Percentiles rank a stretch among this genome's conserved stretches.
These are phyloP conservation scores for Acrodontium crateriforme DNA, from an alignment of 2,329 filamentous ascomycete species.

Conservation along the genomic window DNA sequence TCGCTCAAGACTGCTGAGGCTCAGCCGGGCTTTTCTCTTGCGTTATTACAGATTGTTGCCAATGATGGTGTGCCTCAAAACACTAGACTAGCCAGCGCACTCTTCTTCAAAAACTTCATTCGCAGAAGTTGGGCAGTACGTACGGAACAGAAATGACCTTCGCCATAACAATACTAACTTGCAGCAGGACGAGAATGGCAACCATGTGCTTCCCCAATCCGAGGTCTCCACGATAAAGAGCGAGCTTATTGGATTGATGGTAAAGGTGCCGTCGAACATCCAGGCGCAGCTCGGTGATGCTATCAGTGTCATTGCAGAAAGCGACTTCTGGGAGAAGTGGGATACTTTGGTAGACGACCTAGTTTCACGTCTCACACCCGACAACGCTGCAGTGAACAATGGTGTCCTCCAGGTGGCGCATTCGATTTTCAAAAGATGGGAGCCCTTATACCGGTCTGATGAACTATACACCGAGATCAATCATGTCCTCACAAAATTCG, in stretches of 20 bases:
- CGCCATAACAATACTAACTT: conserved; percentile 8
- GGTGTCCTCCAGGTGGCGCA: conserved; percentile 95
- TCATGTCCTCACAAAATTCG: conserved; percentile 80
- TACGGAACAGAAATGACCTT: conserved; percentile 1
- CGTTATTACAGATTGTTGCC: conserved; percentile 78
- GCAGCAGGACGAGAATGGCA: conserved; percentile 81
- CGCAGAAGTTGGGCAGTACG: conserved; percentile 85
- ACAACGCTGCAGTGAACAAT: conserved; percentile 74
- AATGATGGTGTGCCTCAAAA: conserved; percentile 57
- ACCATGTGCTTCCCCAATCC: conserved; percentile 69
- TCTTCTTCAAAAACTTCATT: conserved; percentile 99
- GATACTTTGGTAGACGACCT: conserved; percentile 91
- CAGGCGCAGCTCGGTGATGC: conserved; percentile 92
- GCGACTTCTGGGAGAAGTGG: conserved; percentile 93
- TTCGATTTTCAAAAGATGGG: conserved; percentile 94
- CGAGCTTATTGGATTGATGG: conserved; percentile 94
- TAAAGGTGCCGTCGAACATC: conserved; percentile 70
- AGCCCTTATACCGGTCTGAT: conserved; percentile 84
- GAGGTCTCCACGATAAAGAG: conserved; percentile 87
- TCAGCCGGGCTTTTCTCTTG: conserved; percentile 75
- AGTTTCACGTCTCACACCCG: conserved; percentile 68
- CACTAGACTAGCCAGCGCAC: conserved; percentile 71
- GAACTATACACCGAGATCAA: conserved; percentile 91
- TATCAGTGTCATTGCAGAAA: conserved; percentile 94
- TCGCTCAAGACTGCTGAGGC: conserved; percentile 65